phyloP scores from a whole-genome alignment of 805 yeast genomes.

The Tetrapisispora phaffii region DNA sequence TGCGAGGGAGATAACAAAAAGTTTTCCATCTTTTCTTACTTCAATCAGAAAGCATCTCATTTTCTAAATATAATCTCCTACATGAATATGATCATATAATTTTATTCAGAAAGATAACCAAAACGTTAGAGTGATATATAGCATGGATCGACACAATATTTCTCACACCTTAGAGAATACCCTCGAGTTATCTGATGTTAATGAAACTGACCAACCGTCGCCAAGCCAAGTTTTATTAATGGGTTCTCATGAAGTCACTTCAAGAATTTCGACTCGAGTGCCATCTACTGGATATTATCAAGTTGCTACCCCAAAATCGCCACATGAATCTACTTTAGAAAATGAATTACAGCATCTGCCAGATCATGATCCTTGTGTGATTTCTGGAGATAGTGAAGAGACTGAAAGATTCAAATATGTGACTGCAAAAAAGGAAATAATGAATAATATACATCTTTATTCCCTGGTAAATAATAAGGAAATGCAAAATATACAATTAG shows the following conservation, averaged over 20 bases:
- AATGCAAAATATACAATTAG: constrained; percentile 39
- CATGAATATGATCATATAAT: background rate
- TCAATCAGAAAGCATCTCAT: too few species aligned
- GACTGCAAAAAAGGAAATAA: constrained; percentile 27
- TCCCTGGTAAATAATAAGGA: constrained; percentile 53
- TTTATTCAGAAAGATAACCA: background rate
- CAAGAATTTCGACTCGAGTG: background rate
- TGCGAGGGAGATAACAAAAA: too few species aligned
- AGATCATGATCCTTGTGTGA: constrained; percentile 3
- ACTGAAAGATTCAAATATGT: constrained; percentile 23
- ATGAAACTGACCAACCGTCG: background rate
- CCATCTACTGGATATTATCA: constrained; percentile 21
- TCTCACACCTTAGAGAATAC: background rate
- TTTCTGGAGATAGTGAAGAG: constrained; percentile 20
- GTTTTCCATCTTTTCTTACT: too few species aligned
- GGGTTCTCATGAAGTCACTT: constrained; percentile 2
- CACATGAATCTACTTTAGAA: constrained; percentile 29
- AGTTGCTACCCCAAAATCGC: constrained; percentile 37
- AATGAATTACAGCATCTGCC: constrained; percentile 13
- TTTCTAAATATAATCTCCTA: too few species aligned
- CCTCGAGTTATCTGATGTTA: background rate
- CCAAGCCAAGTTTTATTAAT: constrained; percentile 4
- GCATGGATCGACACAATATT: background rate
- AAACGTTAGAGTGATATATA: background rate
- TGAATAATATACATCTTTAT: constrained; percentile 48